These are phyloP conservation scores for Sporothrix brasiliensis DNA, from an alignment of 2,329 filamentous ascomycete genomes.

Conservation along the genomic window DNA sequence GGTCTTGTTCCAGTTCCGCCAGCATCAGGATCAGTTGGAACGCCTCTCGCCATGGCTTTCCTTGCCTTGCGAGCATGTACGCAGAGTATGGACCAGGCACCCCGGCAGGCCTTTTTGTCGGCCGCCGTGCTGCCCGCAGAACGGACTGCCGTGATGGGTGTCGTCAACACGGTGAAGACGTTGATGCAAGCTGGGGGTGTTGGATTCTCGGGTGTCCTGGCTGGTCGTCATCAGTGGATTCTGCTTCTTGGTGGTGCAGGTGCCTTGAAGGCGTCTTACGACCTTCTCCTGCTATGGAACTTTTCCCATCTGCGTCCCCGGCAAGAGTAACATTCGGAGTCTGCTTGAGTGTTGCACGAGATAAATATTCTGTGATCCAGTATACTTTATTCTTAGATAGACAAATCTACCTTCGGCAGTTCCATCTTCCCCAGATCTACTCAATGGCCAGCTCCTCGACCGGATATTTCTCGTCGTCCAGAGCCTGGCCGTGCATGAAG, in stretches of 20 bases:
- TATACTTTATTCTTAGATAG: not conserved
- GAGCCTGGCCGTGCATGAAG: conserved; percentile 13
- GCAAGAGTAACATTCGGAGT: not conserved
- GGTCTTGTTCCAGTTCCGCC: conserved; percentile 53
- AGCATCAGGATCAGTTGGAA: conserved; percentile 26
- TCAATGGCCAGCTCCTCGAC: not conserved
- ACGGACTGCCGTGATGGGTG: conserved; percentile 71
- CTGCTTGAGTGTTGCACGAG: not conserved
- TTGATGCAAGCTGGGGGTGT: conserved; percentile 64
- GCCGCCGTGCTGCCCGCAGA: conserved; percentile 65
- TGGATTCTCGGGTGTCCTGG: conserved; percentile 65
- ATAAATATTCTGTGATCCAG: too few relatives aligned
- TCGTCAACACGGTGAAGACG: conserved; percentile 71
- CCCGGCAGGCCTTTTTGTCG: conserved; percentile 69
- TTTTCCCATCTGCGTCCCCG: conserved; percentile 19
- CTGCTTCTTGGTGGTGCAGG: conserved; percentile 35
- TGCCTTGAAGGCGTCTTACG: conserved; percentile 36
- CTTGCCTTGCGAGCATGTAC: conserved; percentile 64
- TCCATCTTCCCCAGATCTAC: not conserved
- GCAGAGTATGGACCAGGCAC: conserved; percentile 71
- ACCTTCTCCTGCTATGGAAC: conserved; percentile 44
- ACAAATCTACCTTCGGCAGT: not conserved
- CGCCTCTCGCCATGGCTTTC: conserved; percentile 50
- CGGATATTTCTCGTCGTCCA: not conserved
- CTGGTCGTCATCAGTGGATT: conserved; percentile 43